These are phyloP conservation scores for Talaromyces trachyspermus DNA, from an alignment of 495 filamentous ascomycete genomes.

Conservation along the genomic window DNA sequence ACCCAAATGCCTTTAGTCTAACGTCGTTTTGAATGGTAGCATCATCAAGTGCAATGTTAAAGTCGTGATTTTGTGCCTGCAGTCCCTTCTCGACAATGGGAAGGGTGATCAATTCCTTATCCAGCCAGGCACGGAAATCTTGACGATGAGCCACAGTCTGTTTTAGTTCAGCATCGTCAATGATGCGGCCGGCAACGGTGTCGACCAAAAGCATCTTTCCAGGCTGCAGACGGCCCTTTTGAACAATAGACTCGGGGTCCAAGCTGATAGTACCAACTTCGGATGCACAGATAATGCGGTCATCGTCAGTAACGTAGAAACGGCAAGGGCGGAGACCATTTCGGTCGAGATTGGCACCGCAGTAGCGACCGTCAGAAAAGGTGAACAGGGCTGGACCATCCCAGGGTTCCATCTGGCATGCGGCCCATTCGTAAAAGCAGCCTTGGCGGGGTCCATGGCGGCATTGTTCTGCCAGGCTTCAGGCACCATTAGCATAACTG, in stretches of 20 bases:
- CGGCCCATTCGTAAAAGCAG: slow-evolving; percentile 99
- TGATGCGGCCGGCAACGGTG: slow-evolving; percentile 89
- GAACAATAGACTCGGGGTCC: slow-evolving; percentile 81
- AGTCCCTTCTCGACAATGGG: slow-evolving; percentile 64
- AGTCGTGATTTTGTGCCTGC: slow-evolving; percentile 49
- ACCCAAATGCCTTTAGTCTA: slow-evolving; percentile 82
- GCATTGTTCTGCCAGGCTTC: slow-evolving; percentile 97
- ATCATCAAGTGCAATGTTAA: slow-evolving; percentile 60
- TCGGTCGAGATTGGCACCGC: slow-evolving; percentile 96
- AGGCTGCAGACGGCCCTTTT: slow-evolving; percentile 93
- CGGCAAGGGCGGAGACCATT: slow-evolving; percentile 96
- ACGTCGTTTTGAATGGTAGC: slow-evolving; percentile 78
- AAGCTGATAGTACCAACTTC: slow-evolving; percentile 94
- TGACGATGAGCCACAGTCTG: slow-evolving; percentile 73
- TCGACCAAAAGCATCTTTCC: slow-evolving; percentile 98
- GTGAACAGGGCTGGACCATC: slow-evolving; percentile 97
- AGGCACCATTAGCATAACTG: slow-evolving; percentile 98
- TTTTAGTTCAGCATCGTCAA: slow-evolving; percentile 94
- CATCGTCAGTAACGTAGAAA: slow-evolving; percentile 97
- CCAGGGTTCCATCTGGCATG: slow-evolving; percentile 99
- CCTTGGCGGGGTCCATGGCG: slow-evolving; percentile 89
- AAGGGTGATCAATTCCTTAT: slow-evolving; percentile 75
- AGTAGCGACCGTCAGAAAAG: slow-evolving; percentile 96
- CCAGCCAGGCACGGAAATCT: slow-evolving; percentile 84
- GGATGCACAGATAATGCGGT: slow-evolving; percentile 96